Evolutionary conservation across 2,329 filamentous ascomycete genomes (phyloP), one percentile per base, ranked within the genome.

Genomic region (Nothopassalora personata): DNA sequence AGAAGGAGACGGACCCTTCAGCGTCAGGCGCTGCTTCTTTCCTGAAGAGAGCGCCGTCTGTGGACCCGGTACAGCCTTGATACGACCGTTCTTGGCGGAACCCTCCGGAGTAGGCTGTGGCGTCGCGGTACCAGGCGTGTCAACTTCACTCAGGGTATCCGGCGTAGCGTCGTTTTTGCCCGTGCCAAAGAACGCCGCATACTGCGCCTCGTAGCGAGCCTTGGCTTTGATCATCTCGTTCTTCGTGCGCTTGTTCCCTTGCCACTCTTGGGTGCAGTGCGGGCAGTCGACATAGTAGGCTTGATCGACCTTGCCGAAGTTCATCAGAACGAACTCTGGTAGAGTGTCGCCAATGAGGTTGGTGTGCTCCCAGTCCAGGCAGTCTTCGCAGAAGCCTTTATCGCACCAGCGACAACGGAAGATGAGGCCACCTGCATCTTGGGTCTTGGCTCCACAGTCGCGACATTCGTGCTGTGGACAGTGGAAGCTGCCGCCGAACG

Each of bases 321-420:
- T 76, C 1, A 83, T 70, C n/a, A 80, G 62, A 57, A 83, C 77
- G 54, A 80, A 81, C 64, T 84, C 81, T 1, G 77, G 74, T 0
- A 84, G 69, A 13, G 76, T 78, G 27, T 81, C 77, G 9, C 80
- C 82, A 11, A 85, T 67, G 0, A 85, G 76, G 4, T 74, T 72
- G 0, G 77, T 76, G 2, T 73, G 72, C 4, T 80, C 75, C 71
- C 80, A 84, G 51, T 84, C 77, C 0, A 86, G 67, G 64, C 83
- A 86, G 48, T 84, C 80, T 57, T 86, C 83, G 64, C 83, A 86
- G 64, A 77, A 85, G 0, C 79, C 82, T 1, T 72, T 71, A 30
- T 80, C 77, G 61, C 83, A 86, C 75, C 77, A 83, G 8, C 80
- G 75, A 65, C 83, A 86, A 23, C 80, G 76, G 67, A 78, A 80